These are phyloP conservation scores for Stentor roeselii DNA, from an alignment of 73 alveolate genomes.

Conservation along the genomic window DNA sequence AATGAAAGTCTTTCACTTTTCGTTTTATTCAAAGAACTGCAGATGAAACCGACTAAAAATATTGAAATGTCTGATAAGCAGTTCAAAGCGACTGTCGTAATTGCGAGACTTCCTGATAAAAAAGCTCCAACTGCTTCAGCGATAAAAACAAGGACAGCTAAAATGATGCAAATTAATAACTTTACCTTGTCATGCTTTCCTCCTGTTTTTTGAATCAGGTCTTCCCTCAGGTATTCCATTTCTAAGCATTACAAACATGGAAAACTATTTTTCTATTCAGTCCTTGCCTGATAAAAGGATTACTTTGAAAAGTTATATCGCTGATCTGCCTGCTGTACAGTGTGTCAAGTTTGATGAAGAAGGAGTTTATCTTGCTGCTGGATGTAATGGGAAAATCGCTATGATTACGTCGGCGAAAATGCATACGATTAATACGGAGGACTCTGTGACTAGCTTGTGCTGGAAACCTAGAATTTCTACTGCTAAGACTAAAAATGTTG, in stretches of 20 bases:
- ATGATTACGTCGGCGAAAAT: not conserved
- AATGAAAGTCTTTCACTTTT: not conserved
- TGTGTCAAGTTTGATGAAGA: not conserved
- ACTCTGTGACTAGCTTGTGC: not conserved
- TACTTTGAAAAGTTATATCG: not conserved
- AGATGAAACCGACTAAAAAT: not conserved
- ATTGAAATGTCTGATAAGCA: not conserved
- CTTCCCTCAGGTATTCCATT: too few relatives aligned
- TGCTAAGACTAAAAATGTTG: not conserved
- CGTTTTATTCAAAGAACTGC: not conserved
- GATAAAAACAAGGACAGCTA: not conserved
- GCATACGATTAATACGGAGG: not conserved
- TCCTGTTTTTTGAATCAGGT: too few relatives aligned
- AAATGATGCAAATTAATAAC: not conserved
- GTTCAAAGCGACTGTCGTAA: not conserved
- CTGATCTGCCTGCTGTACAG: not conserved
- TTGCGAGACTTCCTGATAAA: not conserved
- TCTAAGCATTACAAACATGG: too few relatives aligned
- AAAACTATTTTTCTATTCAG: too few relatives aligned
- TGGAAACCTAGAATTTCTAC: not conserved
- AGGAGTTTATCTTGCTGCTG: not conserved
- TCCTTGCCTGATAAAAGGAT: not conserved
- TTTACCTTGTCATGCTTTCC: not conserved
- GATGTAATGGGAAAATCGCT: not conserved
- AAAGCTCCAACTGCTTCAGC: not conserved